Percentiles rank a stretch among this genome's conserved stretches.
Conservation (phyloP, 2,329 filamentous ascomycete species). For the Ceratocystis diversiconidia region DNA sequence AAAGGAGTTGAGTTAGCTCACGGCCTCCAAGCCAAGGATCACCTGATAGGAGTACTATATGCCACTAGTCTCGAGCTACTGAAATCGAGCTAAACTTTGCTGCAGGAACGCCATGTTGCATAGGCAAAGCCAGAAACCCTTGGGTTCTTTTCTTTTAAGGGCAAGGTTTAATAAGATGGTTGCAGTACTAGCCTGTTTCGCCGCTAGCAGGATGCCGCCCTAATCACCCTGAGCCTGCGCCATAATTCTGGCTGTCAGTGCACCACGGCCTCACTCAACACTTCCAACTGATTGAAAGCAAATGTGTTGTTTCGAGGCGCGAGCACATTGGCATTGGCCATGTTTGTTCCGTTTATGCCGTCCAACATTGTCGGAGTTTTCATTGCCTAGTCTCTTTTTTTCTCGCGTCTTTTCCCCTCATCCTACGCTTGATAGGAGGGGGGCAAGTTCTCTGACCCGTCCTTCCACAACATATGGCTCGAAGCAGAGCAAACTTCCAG, state of each 20-base stretch:
- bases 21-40: background rate
- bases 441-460: background rate
- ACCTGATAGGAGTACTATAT: background rate
- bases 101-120: background rate
- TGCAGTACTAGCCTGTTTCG: background rate
- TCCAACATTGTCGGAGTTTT: background rate
- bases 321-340: background rate
- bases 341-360: conserved; percentile 3
- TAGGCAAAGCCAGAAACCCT: background rate
- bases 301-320: background rate
- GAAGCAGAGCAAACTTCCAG: background rate
- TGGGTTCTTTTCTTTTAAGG: background rate
- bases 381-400: background rate
- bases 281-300: background rate
- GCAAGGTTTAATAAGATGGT: background rate
- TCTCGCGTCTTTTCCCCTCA: background rate
- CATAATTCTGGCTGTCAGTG: background rate
- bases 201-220: background rate
- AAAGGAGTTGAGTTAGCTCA: background rate
- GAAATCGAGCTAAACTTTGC: background rate
- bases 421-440: background rate
- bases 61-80: background rate
- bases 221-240: background rate
- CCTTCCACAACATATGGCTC: background rate
- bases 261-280: background rate